phyloP scores from a whole-genome alignment of 2,329 filamentous ascomycete genomes.

The Paraconiothyrium sp. region DNA sequence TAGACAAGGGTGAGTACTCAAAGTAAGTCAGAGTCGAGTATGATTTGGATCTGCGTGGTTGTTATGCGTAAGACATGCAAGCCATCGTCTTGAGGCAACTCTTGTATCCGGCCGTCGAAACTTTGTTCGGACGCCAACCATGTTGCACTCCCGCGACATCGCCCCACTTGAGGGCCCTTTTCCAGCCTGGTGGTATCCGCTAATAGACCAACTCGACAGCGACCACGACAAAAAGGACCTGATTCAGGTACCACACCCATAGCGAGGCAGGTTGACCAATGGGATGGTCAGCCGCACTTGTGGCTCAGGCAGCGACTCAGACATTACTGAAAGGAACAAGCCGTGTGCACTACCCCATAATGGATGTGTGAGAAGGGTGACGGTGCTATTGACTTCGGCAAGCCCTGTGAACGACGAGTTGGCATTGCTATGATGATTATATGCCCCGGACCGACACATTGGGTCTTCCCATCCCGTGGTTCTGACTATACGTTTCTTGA shows the following conservation, averaged over 20 bases:
- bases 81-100: too few species aligned
- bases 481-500: neutral
- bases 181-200: slow-evolving; percentile 10
- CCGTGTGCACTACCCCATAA: neutral
- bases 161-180: neutral
- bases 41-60: neutral
- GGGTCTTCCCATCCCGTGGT: neutral
- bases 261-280: neutral
- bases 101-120: neutral
- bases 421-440: neutral
- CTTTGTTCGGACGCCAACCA: slow-evolving; percentile 5
- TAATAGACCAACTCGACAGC: neutral
- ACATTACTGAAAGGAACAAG: neutral
- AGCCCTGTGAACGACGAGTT: neutral
- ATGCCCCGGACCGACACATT: slow-evolving; percentile 3
- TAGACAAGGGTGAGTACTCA: neutral
- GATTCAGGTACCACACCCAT: slow-evolving; percentile 8
- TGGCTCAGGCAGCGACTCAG: neutral
- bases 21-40: neutral
- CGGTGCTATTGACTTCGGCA: slow-evolving; percentile 4
- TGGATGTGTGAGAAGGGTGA: neutral
- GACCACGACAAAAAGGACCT: neutral
- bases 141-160: slow-evolving; percentile 10
- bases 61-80: neutral
- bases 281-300: neutral